Percentiles rank a stretch among this genome's conserved stretches.
phyloP scores from a whole-genome alignment of 1,284 basidiomycete species.

The Schizophyllum amplum region DNA sequence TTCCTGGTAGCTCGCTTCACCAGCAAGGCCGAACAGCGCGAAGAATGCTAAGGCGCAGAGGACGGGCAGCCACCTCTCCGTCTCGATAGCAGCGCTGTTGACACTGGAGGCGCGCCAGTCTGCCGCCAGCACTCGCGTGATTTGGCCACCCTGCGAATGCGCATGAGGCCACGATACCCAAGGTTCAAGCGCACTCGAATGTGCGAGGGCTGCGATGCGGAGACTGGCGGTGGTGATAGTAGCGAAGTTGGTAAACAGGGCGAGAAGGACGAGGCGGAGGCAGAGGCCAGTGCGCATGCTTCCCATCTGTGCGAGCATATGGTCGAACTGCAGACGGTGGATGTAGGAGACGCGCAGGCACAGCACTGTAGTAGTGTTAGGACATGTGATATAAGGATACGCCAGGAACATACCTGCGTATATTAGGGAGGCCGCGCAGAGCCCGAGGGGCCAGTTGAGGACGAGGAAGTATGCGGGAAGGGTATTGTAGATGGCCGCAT shows the following conservation, averaged over 20 bases:
- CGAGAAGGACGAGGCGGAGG: conserved; percentile 28
- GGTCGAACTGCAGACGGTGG: conserved; percentile 19
- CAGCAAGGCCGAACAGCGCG: conserved; percentile 49
- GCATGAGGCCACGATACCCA: too few relatives aligned
- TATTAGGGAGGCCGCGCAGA: conserved; percentile 27
- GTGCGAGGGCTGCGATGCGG: conserved; percentile 20
- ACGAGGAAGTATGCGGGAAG: conserved; percentile 29
- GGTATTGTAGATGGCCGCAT: conserved; percentile 48
- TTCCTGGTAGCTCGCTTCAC: conserved; percentile 38
- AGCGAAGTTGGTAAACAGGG: conserved; percentile 22
- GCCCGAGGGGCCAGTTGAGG: conserved; percentile 28
- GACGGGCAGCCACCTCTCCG: conserved; percentile 26
- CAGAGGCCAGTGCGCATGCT: conserved; percentile 32
- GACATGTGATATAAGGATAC: neutral
- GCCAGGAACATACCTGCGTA: conserved; percentile 24
- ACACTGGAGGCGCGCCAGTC: conserved; percentile 15
- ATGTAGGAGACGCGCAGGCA: conserved; percentile 20
- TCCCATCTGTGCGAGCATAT: conserved; percentile 19
- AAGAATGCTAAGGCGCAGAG: conserved; percentile 41
- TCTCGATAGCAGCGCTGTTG: conserved; percentile 12
- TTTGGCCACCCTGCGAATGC: too few relatives aligned
- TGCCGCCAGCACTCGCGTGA: too few relatives aligned
- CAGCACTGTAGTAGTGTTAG: conserved; percentile 17
- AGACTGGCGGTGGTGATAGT: conserved; percentile 4
- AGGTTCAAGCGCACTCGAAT: conserved; percentile 16